Evolutionary conservation across 208 protist genomes (phyloP).

Genomic region (Crithidia acanthocephali): DNA sequence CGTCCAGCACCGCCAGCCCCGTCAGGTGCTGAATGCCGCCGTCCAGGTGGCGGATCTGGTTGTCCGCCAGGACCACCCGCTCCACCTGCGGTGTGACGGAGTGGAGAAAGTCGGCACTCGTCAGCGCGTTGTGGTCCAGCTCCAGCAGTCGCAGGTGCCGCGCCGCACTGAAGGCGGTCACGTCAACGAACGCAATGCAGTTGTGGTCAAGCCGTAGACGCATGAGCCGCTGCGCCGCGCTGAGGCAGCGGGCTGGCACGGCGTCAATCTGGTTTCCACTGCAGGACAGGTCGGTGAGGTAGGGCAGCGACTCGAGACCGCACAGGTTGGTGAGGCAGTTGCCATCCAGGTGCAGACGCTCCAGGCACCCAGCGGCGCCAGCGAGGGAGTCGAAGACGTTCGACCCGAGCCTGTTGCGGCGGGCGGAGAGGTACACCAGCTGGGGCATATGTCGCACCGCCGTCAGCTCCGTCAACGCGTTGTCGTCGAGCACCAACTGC

Average conservation of each 20-base stretch:
- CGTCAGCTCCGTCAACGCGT: conserved; percentile 58
- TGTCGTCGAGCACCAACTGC: conserved; percentile 66
- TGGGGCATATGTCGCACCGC: conserved; percentile 47
- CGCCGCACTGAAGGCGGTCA: conserved; percentile 50
- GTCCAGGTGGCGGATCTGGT: conserved; percentile 46
- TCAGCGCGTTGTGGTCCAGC: conserved; percentile 63
- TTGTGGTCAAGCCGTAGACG: conserved; percentile 56
- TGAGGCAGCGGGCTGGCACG: conserved; percentile 27
- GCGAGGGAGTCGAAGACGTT: conserved; percentile 55
- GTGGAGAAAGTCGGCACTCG: conserved; percentile 44
- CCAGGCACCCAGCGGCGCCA: conserved; percentile 41
- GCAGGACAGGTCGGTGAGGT: conserved; percentile 63
- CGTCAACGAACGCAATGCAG: conserved; percentile 24
- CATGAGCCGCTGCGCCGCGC: conserved; percentile 42
- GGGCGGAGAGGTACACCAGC: conserved; percentile 72
- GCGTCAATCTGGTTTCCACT: conserved; percentile 50
- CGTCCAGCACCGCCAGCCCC: conserved; percentile 28
- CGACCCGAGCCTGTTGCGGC: conserved; percentile 59
- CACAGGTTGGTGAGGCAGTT: conserved; percentile 62
- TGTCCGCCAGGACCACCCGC: conserved; percentile 57
- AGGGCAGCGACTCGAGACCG: conserved; percentile 58
- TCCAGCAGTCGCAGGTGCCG: conserved; percentile 54
- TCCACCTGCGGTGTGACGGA: conserved; percentile 61
- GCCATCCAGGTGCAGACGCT: conserved; percentile 61
- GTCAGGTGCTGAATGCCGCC: conserved; percentile 45